Base-by-base conservation (phyloP, 2,329 filamentous ascomycete genomes). In the Xylaria sp. region DNA sequence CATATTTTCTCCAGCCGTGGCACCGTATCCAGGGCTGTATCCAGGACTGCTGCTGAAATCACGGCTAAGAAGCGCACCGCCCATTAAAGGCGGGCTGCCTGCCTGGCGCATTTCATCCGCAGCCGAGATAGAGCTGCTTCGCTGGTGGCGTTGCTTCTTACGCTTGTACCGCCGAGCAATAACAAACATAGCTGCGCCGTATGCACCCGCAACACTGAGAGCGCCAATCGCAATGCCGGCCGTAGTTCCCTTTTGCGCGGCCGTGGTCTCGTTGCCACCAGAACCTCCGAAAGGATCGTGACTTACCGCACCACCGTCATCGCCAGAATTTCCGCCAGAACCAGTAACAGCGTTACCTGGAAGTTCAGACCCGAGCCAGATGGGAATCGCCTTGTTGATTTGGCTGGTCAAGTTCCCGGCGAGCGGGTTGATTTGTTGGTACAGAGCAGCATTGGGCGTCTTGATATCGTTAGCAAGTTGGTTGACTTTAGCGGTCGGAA, bases 151-250 rank as follows among this genome's bases (percentile, higher is more conserved):
- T 78, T 91, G 88, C 81, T 89, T 91, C 86, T 92, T 93, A 83
- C 92, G 91, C 85, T 94, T 93, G 86, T 97, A 97, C 68, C 94
- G 89, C 69, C 94, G 90, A 58, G 94, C 94, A 72, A 97, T 89
- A 76, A 96, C 90, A 83, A 97, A 95, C 94, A 97, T 97, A 79
- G 93, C 94, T 13, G 92, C 93, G 76, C 94, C 94, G 74, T 97
- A 97, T n/a, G 93, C 90, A 59, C 90, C 91, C 48, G 93, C 93
- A 76, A 94, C 90, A 50, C 88, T 87, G 36, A 94, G 88, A 30
- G 93, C 91, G 75, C 93, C 93, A 25, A 93, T 85, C 65, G 91
- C 93, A 75, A 97, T 90, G 72, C 87, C 89, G 28, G 87, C 88
- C 1, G 87, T 90, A 39, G 89, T 90, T 48, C 87, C 89, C 75